Evolutionary conservation across 192 early-diverging fungal genomes (phyloP).

Genomic region (Diversispora eburnea): DNA sequence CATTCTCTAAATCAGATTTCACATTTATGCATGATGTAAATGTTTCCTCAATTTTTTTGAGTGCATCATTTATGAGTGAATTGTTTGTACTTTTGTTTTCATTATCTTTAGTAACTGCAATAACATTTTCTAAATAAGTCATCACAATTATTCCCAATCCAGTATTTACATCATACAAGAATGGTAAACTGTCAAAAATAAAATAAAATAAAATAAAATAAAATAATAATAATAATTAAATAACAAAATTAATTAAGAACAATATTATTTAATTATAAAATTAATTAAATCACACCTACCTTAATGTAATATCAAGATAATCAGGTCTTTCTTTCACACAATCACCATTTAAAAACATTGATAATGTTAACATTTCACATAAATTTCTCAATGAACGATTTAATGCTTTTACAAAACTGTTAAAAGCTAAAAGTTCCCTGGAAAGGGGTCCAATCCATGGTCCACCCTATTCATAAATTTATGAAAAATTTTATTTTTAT

Average conservation of each 20-base stretch:
- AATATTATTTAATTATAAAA: too few relatives aligned
- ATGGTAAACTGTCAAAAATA: constrained; percentile 43
- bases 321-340: constrained; percentile 46
- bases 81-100: constrained; percentile 12
- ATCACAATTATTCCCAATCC: constrained; percentile 50
- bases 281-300: constrained; percentile 26
- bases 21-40: constrained; percentile 41
- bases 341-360: constrained; percentile 50
- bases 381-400: constrained; percentile 59
- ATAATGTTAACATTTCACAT: constrained; percentile 54
- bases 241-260: not conserved
- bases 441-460: constrained; percentile 58
- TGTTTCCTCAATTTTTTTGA: constrained; percentile 39
- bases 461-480: constrained; percentile 35
- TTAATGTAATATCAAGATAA: constrained; percentile 46
- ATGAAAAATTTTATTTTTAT: not conserved
- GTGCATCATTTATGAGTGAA: constrained; percentile 29
- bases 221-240: not conserved
- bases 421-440: constrained; percentile 71
- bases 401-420: constrained; percentile 62
- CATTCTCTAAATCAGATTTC: constrained; percentile 45
- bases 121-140: constrained; percentile 46
- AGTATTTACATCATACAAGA: constrained; percentile 48
- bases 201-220: not conserved
- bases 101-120: constrained; percentile 23